A percentile compares a stretch with the other conserved stretches of the same genome.
Evolutionary conservation across 2,329 filamentous ascomycete species (phyloP).

Genomic region (Septoria petroselini): DNA sequence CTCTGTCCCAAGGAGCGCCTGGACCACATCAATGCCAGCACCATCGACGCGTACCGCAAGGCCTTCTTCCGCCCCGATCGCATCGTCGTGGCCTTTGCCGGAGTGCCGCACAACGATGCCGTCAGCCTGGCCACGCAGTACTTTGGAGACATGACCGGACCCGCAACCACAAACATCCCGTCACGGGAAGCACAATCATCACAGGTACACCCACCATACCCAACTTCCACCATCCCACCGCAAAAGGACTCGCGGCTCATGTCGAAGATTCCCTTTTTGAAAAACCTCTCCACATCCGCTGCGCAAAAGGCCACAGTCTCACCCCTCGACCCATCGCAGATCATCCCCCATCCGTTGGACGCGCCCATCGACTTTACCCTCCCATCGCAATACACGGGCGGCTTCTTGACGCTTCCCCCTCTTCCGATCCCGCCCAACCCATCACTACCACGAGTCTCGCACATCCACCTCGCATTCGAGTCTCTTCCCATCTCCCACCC

Average conservation of each 20-base stretch:
- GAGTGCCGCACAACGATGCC: constrained; percentile 77
- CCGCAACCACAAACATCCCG: constrained; percentile 33
- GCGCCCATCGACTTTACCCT: constrained; percentile 56
- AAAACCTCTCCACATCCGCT: constrained; percentile 77
- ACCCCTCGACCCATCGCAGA: constrained; percentile 48
- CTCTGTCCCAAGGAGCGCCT: constrained; percentile 85
- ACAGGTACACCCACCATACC: constrained; percentile 35
- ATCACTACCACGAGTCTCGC: constrained; percentile 74
- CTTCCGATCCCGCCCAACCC: constrained; percentile 76
- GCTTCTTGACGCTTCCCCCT: constrained; percentile 79
- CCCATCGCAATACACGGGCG: constrained; percentile 84
- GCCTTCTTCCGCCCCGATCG: constrained; percentile 85
- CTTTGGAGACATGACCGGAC: constrained; percentile 78
- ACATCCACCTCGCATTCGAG: constrained; percentile 95
- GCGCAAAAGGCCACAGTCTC: constrained; percentile 59
- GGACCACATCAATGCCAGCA: constrained; percentile 66
- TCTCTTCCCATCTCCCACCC: constrained; percentile 83
- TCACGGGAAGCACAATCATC: constrained; percentile 21
- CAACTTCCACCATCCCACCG: constrained; percentile 38
- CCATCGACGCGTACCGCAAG: constrained; percentile 74
- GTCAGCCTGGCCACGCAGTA: constrained; percentile 75
- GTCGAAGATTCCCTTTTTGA: constrained; percentile 84
- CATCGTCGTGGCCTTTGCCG: constrained; percentile 93
- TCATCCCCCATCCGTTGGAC: constrained; percentile 45
- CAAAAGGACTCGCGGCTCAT: constrained; percentile 65